These are phyloP conservation scores for Globisporangium lucens DNA, from an alignment of 352 stramenopile species.

Conservation along the genomic window DNA sequence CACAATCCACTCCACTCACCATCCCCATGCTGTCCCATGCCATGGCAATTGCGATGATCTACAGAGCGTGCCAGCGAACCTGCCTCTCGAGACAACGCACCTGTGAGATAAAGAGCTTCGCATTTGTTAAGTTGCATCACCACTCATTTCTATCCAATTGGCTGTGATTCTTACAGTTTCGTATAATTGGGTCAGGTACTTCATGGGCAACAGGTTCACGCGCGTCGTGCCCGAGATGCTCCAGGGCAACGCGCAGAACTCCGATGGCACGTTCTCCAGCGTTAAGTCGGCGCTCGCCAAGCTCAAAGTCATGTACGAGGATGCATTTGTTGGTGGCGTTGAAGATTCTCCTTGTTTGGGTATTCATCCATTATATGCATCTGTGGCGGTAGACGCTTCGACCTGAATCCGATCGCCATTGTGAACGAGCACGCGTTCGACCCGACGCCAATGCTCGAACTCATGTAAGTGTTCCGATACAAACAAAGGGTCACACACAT, in stretches of 20 bases:
- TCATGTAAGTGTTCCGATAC: constrained; percentile 39
- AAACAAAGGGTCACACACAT: not conserved
- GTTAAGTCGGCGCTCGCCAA: constrained; percentile 43
- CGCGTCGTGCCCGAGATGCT: constrained; percentile 69
- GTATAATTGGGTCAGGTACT: constrained; percentile 28
- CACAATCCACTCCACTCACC: not conserved
- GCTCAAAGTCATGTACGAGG: constrained; percentile 67
- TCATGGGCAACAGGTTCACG: constrained; percentile 71
- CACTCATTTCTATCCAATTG: no score
- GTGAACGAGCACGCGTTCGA: constrained; percentile 79
- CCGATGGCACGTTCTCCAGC: constrained; percentile 43
- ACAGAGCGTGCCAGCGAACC: constrained; percentile 54
- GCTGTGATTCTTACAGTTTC: no score
- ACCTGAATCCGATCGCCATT: constrained; percentile 68
- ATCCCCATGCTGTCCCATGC: not conserved
- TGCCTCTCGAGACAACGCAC: constrained; percentile 67
- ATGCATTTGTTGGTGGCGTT: not conserved
- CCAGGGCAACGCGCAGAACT: constrained; percentile 48
- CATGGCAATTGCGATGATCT: not conserved
- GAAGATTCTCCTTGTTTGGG: not conserved
- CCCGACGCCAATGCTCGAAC: constrained; percentile 42
- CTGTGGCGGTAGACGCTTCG: constrained; percentile 41
- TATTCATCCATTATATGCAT: not conserved
- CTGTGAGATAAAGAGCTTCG: constrained; percentile 37
- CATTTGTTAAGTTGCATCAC: not conserved